Conservation (phyloP, 768 basidiomycete species). For the Coprinopsis strossmayeri region DNA sequence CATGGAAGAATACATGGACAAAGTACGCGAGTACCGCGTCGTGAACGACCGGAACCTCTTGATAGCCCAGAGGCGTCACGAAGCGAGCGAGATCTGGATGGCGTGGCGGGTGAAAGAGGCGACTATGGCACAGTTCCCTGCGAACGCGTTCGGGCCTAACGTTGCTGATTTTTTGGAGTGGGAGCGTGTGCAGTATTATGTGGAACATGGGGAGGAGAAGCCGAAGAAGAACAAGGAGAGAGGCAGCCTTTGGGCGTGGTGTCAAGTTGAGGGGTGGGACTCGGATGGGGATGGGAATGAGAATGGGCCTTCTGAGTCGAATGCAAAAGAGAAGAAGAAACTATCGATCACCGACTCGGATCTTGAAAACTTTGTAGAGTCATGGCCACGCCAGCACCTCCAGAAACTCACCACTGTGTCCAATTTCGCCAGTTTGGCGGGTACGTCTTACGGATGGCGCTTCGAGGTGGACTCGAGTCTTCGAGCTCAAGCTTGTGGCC, state of each 20-base stretch:
- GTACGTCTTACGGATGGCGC: no score
- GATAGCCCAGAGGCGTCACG: slow-evolving; percentile 14
- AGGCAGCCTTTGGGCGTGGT: not conserved
- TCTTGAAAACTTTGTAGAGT: no score
- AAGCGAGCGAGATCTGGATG: slow-evolving; percentile 18
- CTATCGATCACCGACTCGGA: no score
- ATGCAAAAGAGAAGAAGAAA: no score
- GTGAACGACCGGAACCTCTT: slow-evolving; percentile 17
- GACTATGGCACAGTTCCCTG: slow-evolving; percentile 9
- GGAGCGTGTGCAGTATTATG: slow-evolving; percentile 7
- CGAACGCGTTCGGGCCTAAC: slow-evolving; percentile 18
- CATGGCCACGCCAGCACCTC: no score
- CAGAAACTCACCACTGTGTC: no score
- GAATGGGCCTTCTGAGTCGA: no score
- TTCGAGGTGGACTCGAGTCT: not conserved
- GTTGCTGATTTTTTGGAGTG: slow-evolving; percentile 20
- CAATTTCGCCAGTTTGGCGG: no score
- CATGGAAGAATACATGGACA: slow-evolving; percentile 21
- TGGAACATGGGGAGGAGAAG: slow-evolving; percentile 14
- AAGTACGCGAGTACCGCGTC: slow-evolving; percentile 13
- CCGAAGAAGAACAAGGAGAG: not conserved
- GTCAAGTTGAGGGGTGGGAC: no score
- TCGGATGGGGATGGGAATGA: no score
- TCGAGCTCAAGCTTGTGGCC: not conserved
- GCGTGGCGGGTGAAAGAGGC: slow-evolving; percentile 13